Evolutionary conservation across 2,329 filamentous ascomycete species (phyloP), one percentile per base, ranked within the genome.

Genomic region (Dendryphion nanum): DNA sequence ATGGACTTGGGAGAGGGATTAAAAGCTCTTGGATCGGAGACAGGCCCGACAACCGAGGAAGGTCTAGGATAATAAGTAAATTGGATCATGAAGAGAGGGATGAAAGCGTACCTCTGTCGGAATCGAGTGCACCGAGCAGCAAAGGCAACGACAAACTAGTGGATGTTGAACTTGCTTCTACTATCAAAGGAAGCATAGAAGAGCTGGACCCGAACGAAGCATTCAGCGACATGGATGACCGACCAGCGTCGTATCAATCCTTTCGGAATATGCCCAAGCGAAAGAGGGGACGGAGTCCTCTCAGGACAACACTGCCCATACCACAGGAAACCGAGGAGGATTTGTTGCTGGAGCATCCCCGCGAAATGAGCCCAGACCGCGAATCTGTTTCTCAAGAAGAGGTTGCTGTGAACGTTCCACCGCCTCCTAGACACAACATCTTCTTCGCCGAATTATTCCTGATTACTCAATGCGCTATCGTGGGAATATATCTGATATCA

Each of bases 371-470:
- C 47, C 71, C 75, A 5, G 69, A 73, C 34, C 65, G 65, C 24
- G 76, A 78, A 20, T 77, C 73, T n/a, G 70, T 77, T 14, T 79
- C 78, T 32, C 73, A 75, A 18, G 73, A 78, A 0, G 72, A 78
- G 0, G 72, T 82, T 20, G 73, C 79, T 17, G 70, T 77, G 8
- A 71, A 79, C 4, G 53, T 59, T 0, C 43, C 49, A 14, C 40
- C 50, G 8, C 48, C 60, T 1, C 61, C 59, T 18, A 77, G 79
- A 34, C 89, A 97, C 63, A 93, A 98, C 64, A 76, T 83, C 4
- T 95, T 97, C 68, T 98, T 93, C 76, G 88, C 86, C 4, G 90
- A 88, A 68, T 75, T 96, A 30, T 98, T 90, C 63, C 70, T 95
- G 33, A 93, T 97, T 53, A 82, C 82, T 21, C 71, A 95, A 37